Base-by-base conservation (phyloP, 176 grass and related monocot species). In the Aegilops tauschii region DNA sequence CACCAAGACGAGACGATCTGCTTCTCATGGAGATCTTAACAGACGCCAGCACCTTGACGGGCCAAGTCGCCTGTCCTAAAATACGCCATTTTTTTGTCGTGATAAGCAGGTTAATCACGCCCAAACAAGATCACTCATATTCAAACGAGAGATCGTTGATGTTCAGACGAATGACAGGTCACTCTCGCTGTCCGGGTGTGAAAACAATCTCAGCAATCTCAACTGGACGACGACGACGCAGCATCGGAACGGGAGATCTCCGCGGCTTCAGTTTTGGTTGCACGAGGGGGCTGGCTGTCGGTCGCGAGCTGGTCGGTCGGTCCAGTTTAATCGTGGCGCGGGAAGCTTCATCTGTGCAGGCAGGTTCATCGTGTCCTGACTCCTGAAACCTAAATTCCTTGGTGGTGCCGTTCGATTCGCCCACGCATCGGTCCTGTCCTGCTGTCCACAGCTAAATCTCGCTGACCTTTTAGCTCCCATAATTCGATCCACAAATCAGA, bases 281-380 rank as follows among this genome's bases (percentile, higher is more conserved):
- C 90, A 91, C 86, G 82, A 91, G 86, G 82, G 85, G 76, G 61
- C 31, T 77, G 77, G 69, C 75, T 81, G 86, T 30, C 85, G 45
- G 62, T 61, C n/a, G 35, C 13, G 85, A 49, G 80, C 14, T 69
- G 50, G 82, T 30, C 85, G 45, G 62, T 61, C n/a, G 35, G 66
- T 42, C 25, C 30, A 66, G 50, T 6, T 54, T 54, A 45, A 36
- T 76, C 50, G 36, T 21, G 37, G 39, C 65, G 30, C 31, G 21
- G 44, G 80, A 83, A 85, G 83, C 78, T 82, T 89, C 87, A 59
- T 75, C 73, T 50, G 17, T 49, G 0, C 3, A 40, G 54, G 70
- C 44, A 59, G 77, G 49, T 37, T 81, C 35, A 77, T 81, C 79
- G 21, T 87, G 81, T 30, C 45, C 39, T n/a, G 27, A 34, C 32